Conservation (phyloP, 83 land plant species). For the Picea mariana region DNA sequence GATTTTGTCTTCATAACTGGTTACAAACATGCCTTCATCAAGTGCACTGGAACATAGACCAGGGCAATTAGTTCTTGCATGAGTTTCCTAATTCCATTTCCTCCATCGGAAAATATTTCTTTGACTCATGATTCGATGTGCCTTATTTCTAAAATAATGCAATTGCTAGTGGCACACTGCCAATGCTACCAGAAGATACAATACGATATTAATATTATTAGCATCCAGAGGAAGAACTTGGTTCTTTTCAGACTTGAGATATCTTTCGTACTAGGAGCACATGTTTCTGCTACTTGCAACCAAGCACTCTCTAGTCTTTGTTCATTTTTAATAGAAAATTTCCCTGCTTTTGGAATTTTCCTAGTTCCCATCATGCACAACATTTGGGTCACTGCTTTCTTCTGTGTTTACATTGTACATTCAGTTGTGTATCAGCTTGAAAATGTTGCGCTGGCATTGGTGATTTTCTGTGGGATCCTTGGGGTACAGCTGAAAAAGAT, state of each 20-base stretch:
- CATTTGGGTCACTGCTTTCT: background rate
- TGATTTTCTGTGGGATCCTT: background rate
- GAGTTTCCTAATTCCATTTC: background rate
- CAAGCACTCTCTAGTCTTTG: conserved; percentile 70
- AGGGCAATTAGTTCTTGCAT: background rate
- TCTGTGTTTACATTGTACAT: background rate
- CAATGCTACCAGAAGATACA: conserved; percentile 8
- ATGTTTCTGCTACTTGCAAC: conserved; percentile 63
- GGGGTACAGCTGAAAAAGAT: conserved; percentile 2
- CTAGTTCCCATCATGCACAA: background rate
- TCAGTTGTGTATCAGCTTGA: background rate
- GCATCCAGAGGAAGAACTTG: conserved; percentile 22
- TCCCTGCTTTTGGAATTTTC: conserved; percentile 8
- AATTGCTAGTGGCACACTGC: conserved; percentile 6
- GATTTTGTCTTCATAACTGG: background rate
- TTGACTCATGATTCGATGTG: background rate
- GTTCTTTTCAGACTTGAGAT: conserved; percentile 56
- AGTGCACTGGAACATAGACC: background rate
- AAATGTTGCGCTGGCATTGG: background rate
- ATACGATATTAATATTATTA: background rate
- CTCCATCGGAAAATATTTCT: background rate
- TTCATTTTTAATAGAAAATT: conserved; percentile 36
- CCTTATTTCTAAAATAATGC: conserved; percentile 11
- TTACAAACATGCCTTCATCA: conserved; percentile 7
- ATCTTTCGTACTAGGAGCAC: conserved; percentile 35